Conservation (phyloP, 768 basidiomycete genomes). For the Pisolithus tinctorius region DNA sequence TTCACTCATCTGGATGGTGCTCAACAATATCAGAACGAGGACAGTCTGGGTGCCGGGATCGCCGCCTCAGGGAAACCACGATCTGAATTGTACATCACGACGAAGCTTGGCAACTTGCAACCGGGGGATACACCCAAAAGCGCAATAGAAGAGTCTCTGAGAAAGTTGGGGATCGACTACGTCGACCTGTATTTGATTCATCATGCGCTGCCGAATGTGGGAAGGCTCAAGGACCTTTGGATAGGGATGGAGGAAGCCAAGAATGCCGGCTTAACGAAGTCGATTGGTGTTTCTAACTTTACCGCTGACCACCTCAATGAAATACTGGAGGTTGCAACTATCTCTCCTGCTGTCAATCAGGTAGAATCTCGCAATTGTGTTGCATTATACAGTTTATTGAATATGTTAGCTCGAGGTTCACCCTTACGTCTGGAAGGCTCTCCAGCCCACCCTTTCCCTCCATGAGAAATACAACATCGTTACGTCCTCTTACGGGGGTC, state of each 20-base stretch:
- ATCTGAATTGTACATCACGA: slow-evolving; percentile 55
- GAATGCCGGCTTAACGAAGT: slow-evolving; percentile 32
- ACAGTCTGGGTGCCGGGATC: slow-evolving; percentile 44
- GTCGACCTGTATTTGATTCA: slow-evolving; percentile 67
- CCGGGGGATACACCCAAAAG: slow-evolving; percentile 42
- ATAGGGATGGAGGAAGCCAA: slow-evolving; percentile 53
- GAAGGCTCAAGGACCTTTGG: slow-evolving; percentile 49
- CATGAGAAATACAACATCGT: slow-evolving; percentile 32
- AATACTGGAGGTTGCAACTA: slow-evolving; percentile 36
- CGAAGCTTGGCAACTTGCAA: slow-evolving; percentile 36
- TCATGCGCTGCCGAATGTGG: slow-evolving; percentile 30
- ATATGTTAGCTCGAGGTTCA: slow-evolving; percentile 44
- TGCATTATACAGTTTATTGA: neutral
- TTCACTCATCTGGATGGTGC: slow-evolving; percentile 63
- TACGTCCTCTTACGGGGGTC: slow-evolving; percentile 34
- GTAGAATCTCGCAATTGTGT: slow-evolving; percentile 15
- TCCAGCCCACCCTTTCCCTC: slow-evolving; percentile 29
- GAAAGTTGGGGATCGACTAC: slow-evolving; percentile 45
- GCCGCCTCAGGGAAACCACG: slow-evolving; percentile 44
- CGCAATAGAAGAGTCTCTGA: slow-evolving; percentile 45
- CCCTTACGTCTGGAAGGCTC: slow-evolving; percentile 42
- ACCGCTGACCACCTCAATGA: slow-evolving; percentile 35
- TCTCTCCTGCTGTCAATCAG: slow-evolving; percentile 50
- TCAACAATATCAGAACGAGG: slow-evolving; percentile 53
- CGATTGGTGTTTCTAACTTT: slow-evolving; percentile 55